Base-by-base conservation (phyloP, 805 yeast genomes). In the Saccharomycopsis sp. region DNA sequence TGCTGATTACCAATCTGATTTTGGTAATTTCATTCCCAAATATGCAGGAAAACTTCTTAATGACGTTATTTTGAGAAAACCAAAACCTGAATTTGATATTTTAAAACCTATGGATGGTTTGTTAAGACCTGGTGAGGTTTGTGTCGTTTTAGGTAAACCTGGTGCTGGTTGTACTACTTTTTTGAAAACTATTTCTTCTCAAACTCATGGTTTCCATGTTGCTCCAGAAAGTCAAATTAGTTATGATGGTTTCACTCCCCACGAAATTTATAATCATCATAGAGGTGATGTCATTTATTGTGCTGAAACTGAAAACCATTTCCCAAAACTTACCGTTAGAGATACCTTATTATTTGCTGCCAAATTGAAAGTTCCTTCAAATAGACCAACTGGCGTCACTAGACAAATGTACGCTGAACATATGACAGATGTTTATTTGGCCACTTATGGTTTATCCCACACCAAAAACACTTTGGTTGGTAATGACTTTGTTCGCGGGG, bases 81-180 rank as follows among this genome's bases (percentile, higher is more conserved):
- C 61, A 30, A 49, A 21, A 39, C 50, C 25, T 46, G 52, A 29
- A 38, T 25, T 27, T 27, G 38, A 33, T 28, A 35, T 14, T 17
- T 67, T 37, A 63, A 67, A 40, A 62, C 59, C 48, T 56, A 63
- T 62, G 47, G 55, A 62, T 26, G 71, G 71, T 59, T 60, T 66
- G 29, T 58, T 60, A 17, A 64, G 60, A 48, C 59, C 68, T 14
- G 78, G 76, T 48, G 72, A 69, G 49, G 61, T 79, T 35, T 69
- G 80, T 5, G 80, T 79, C 37, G 86, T 79, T 13, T 59, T 79
- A 42, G 87, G 87, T 38, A 69, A 82, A 58, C 86, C 86, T 1
- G 86, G 86, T 52, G 74, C 85, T n/a, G 86, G 87, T 48, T 79
- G 86, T 56, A 70, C 84, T 2, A 77, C 86, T 0, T 60, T 78